A percentile compares a stretch with the other conserved stretches of the same genome.
Conservation (phyloP, 371 early-diverging fungal genomes). For the Mucor circinelloides region DNA sequence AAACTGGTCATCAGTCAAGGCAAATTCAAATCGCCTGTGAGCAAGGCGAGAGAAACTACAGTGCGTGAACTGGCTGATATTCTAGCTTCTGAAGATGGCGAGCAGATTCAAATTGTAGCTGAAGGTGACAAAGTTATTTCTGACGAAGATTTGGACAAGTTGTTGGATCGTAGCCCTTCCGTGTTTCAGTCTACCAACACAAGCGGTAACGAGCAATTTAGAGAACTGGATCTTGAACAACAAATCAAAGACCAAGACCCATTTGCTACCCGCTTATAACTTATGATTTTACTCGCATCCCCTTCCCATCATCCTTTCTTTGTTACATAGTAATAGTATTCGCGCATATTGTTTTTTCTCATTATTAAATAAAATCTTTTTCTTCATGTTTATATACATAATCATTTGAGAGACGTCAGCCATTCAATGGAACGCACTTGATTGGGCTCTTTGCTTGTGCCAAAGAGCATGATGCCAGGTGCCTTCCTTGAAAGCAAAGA, state of each 20-base stretch:
- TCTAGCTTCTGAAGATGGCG: slow-evolving; percentile 67
- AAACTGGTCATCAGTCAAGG: slow-evolving; percentile 87
- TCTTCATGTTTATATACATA: not conserved
- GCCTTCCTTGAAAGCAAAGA: not conserved
- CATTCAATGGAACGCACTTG: slow-evolving; percentile 10
- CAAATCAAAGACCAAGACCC: slow-evolving; percentile 39
- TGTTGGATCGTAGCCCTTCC: slow-evolving; percentile 68
- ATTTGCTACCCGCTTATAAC: slow-evolving; percentile 33
- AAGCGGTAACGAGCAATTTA: slow-evolving; percentile 40
- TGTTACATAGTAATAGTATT: not conserved
- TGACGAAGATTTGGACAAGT: slow-evolving; percentile 67
- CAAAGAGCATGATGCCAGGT: slow-evolving; percentile 14
- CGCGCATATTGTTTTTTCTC: not conserved
- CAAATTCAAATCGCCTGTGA: slow-evolving; percentile 62
- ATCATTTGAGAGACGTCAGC: slow-evolving; percentile 15
- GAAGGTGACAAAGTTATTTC: slow-evolving; percentile 71
- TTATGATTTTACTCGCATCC: not conserved
- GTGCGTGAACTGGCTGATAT: slow-evolving; percentile 76
- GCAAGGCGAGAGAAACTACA: slow-evolving; percentile 32
- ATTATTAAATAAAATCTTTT: not conserved
- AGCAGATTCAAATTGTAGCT: slow-evolving; percentile 64
- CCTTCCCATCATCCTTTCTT: not conserved
- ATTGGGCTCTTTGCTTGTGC: not conserved
- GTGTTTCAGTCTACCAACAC: slow-evolving; percentile 52
- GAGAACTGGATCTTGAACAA: slow-evolving; percentile 40